Evolutionary conservation across 2,329 filamentous ascomycete species (phyloP).

Genomic region (Fusarium redolens): DNA sequence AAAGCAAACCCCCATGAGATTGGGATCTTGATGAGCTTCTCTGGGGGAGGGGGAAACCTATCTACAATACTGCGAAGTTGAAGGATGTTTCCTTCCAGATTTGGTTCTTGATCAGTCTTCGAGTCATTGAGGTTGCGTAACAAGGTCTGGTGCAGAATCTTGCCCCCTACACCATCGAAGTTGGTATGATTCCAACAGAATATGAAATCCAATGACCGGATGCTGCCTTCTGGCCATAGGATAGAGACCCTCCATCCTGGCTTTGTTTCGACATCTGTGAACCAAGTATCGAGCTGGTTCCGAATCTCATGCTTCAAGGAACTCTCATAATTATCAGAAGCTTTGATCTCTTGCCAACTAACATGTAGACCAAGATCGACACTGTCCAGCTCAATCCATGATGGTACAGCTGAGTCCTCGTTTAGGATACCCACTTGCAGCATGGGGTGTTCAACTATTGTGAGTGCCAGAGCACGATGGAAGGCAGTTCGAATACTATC

Average conservation of each 20-base stretch:
- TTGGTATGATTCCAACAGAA: conserved; percentile 45
- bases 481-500: conserved; percentile 10
- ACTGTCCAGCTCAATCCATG: conserved; percentile 26
- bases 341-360: conserved; percentile 21
- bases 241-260: conserved; percentile 45
- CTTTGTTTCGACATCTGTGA: conserved; percentile 33
- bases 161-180: conserved; percentile 47
- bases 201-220: conserved; percentile 39
- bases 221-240: conserved; percentile 11
- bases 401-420: conserved; percentile 32
- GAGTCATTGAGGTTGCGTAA: conserved; percentile 42
- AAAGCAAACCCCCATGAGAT: conserved; percentile 32
- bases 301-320: conserved; percentile 7
- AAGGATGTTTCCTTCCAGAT: conserved; percentile 1
- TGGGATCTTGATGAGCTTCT: conserved; percentile 37
- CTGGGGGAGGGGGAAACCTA: conserved; percentile 41
- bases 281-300: conserved; percentile 35
- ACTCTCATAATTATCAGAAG: neutral
- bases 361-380: conserved; percentile 31
- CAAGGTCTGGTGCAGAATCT: conserved; percentile 48
- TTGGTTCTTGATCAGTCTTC: neutral
- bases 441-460: conserved; percentile 32
- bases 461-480: conserved; percentile 30
- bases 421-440: conserved; percentile 37
- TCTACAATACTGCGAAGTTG: conserved; percentile 14